phyloP scores from a whole-genome alignment of 75 land plant genomes.

The Pinus taeda region DNA sequence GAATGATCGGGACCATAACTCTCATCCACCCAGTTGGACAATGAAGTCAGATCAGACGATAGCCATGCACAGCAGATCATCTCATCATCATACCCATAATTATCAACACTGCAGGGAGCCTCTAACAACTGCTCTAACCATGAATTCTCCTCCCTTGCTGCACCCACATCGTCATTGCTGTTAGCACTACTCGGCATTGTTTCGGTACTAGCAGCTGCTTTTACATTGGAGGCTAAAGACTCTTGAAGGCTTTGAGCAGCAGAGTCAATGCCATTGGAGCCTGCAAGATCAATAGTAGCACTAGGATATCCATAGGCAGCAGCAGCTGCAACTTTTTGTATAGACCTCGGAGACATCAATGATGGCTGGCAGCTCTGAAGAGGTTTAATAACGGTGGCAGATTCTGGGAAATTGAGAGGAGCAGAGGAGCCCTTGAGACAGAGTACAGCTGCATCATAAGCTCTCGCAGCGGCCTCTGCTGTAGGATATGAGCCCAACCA shows the following conservation, averaged over 20 bases:
- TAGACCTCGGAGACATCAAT: conserved; percentile 27
- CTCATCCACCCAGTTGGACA: conserved; percentile 3
- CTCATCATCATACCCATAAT: background rate
- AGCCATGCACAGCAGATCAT: background rate
- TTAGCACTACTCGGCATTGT: background rate
- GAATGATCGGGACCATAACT: conserved; percentile 8
- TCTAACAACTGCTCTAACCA: background rate
- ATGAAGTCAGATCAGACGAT: background rate
- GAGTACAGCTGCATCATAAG: conserved; percentile 76
- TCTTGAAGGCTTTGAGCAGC: background rate
- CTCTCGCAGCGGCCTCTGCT: conserved; percentile 77
- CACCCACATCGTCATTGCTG: background rate
- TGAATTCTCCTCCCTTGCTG: background rate
- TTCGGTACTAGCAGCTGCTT: background rate
- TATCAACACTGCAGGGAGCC: too few species aligned
- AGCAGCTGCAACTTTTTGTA: conserved; percentile 38
- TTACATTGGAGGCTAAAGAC: background rate
- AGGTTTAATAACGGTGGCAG: background rate
- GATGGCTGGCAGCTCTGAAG: background rate
- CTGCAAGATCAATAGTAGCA: background rate
- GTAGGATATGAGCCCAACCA: conserved; percentile 87
- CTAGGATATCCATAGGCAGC: conserved; percentile 7
- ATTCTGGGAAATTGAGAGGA: conserved; percentile 54
- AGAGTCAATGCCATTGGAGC: background rate
- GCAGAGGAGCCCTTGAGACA: conserved; percentile 71